A percentile compares a stretch with the other conserved stretches of the same genome.
Evolutionary conservation across 352 stramenopile species (phyloP).

Genomic region (Phytophthora cryptogea): DNA sequence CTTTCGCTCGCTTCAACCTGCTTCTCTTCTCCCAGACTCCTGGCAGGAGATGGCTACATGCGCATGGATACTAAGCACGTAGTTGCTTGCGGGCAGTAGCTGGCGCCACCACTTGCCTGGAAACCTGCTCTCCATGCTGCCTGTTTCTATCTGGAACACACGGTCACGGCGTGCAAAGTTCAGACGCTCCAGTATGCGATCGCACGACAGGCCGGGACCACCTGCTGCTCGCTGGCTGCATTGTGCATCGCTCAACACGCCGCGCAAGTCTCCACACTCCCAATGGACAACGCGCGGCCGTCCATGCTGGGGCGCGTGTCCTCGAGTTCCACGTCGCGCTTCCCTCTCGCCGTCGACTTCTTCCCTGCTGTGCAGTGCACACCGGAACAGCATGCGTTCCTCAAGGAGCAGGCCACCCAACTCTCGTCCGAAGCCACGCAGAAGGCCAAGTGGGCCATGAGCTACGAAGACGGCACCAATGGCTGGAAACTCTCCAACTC

Average conservation of each 20-base stretch:
- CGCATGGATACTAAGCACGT: too few relatives aligned
- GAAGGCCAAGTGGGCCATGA: constrained; percentile 62
- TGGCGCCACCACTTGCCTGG: constrained; percentile 14
- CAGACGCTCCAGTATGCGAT: constrained; percentile 9
- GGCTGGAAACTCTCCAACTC: constrained; percentile 77
- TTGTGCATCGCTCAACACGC: constrained; percentile 18
- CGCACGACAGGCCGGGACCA: constrained; percentile 18
- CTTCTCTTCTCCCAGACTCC: not conserved
- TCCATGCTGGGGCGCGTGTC: constrained; percentile 47
- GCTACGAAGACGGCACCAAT: constrained; percentile 56
- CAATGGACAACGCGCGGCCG: constrained; percentile 44
- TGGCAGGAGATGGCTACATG: too few relatives aligned
- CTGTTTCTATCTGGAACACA: constrained; percentile 10
- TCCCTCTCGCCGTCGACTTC: constrained; percentile 51
- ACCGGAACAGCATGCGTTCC: constrained; percentile 44
- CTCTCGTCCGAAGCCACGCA: constrained; percentile 44
- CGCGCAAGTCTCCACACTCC: constrained; percentile 6
- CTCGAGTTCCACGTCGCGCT: constrained; percentile 22
- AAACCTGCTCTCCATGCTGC: constrained; percentile 17
- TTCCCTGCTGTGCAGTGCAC: constrained; percentile 48
- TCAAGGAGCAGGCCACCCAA: constrained; percentile 38
- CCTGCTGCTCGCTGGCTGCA: constrained; percentile 1
- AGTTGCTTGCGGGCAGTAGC: constrained; percentile 5
- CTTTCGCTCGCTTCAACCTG: constrained; percentile 10
- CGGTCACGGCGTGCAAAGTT: not conserved